phyloP scores from a whole-genome alignment of 352 stramenopile genomes.

The Phytophthora tubulina region DNA sequence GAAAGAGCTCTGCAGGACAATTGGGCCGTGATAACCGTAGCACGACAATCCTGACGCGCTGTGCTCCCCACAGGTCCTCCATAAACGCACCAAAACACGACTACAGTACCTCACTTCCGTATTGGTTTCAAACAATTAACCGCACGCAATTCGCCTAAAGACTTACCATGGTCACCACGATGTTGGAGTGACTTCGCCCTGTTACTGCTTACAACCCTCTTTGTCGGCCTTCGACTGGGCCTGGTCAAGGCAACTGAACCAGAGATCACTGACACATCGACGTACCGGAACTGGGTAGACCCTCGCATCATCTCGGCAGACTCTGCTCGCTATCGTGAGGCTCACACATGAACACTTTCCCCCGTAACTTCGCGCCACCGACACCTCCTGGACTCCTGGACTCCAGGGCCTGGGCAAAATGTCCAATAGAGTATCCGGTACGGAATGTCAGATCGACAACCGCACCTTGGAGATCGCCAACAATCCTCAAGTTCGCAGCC shows the following conservation, averaged over 20 bases:
- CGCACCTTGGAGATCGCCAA: slow-evolving; percentile 49
- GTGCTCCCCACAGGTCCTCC: too few relatives aligned
- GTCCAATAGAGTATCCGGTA: slow-evolving; percentile 53
- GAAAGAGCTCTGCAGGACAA: too few relatives aligned
- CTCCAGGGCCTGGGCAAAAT: slow-evolving; percentile 13
- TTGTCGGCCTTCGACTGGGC: too few relatives aligned
- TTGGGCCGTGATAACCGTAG: too few relatives aligned
- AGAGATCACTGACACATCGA: slow-evolving; percentile 2
- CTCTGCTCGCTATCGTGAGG: slow-evolving; percentile 48
- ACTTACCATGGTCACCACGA: too few relatives aligned
- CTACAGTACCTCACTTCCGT: too few relatives aligned
- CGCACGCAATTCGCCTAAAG: too few relatives aligned
- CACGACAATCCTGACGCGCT: too few relatives aligned
- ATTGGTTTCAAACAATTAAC: too few relatives aligned
- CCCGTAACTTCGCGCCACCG: background rate
- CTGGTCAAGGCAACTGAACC: background rate
- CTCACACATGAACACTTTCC: slow-evolving; percentile 34
- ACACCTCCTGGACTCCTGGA: slow-evolving; percentile 34
- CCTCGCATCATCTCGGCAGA: slow-evolving; percentile 20
- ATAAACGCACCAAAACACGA: too few relatives aligned
- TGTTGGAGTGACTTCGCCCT: too few relatives aligned
- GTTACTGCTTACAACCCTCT: too few relatives aligned
- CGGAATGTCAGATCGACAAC: slow-evolving; percentile 10
- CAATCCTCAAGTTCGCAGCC: slow-evolving; percentile 16
- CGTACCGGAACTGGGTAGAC: slow-evolving; percentile 21